Conservation (phyloP, 1,284 basidiomycete genomes). For the Flammula alnicola region DNA sequence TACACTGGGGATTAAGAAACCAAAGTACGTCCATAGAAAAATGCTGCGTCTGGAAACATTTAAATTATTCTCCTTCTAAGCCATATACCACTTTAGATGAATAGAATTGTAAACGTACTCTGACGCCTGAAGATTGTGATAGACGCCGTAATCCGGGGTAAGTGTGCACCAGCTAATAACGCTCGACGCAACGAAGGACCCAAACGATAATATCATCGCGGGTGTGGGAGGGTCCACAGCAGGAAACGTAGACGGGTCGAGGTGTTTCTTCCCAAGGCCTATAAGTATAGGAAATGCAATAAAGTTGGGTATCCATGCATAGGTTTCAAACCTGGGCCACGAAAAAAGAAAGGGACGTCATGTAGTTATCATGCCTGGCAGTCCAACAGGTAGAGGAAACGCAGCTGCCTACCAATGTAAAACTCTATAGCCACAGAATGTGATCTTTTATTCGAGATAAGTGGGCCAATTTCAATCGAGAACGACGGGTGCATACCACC, state of each 20-base stretch:
- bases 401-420: conserved; percentile 48
- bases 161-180: conserved; percentile 59
- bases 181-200: conserved; percentile 46
- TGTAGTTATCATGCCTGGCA: too few relatives aligned
- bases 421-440: conserved; percentile 66
- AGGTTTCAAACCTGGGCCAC: conserved; percentile 52
- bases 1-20: conserved; percentile 63
- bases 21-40: conserved; percentile 70
- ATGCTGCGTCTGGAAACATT: conserved; percentile 45
- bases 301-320: conserved; percentile 71
- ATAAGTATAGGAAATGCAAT: conserved; percentile 70
- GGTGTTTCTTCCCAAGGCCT: conserved; percentile 57
- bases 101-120: conserved; percentile 11
- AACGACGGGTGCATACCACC: conserved; percentile 38
- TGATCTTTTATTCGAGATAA: conserved; percentile 38
- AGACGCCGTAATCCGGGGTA: conserved; percentile 64
- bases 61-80: too few relatives aligned
- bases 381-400: neutral
- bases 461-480: neutral
- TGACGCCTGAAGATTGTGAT: conserved; percentile 40
- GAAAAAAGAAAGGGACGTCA: conserved; percentile 1
- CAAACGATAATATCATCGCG: conserved; percentile 44
- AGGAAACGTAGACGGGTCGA: conserved; percentile 39
- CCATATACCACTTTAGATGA: too few relatives aligned
- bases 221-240: conserved; percentile 35